Percentiles rank a stretch among this genome's conserved stretches.
Evolutionary conservation across 306 rosid genomes (phyloP).

Genomic region (Lablab purpureus): DNA sequence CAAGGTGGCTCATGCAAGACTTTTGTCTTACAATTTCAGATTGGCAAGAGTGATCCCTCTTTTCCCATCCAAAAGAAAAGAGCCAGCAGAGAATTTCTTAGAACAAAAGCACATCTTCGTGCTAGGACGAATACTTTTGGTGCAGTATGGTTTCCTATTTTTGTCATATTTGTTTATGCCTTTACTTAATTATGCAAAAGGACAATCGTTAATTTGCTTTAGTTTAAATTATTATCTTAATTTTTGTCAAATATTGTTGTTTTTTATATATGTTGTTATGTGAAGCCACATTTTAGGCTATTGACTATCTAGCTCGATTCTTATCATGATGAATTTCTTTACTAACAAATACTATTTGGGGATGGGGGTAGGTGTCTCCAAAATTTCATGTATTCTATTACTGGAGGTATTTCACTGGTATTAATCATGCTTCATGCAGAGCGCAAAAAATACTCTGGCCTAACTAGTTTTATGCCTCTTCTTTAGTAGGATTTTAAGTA

Average conservation of each 20-base stretch:
- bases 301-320: conserved; percentile 10
- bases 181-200: conserved; percentile 32
- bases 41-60: conserved; percentile 92
- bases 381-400: conserved; percentile 32
- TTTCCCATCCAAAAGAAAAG: conserved; percentile 96
- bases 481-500: conserved; percentile 21
- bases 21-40: conserved; percentile 54
- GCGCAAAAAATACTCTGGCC: conserved; percentile 7
- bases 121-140: conserved; percentile 96
- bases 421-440: conserved; percentile 30
- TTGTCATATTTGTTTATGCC: conserved; percentile 34
- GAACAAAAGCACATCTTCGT: conserved; percentile 97
- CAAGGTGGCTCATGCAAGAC: conserved; percentile 27
- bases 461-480: conserved; percentile 11
- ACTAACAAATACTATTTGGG: not conserved
- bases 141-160: conserved; percentile 71
- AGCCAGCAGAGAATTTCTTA: conserved; percentile 87
- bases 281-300: conserved; percentile 31
- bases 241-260: conserved; percentile 9
- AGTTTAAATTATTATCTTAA: not conserved
- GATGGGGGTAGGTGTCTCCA: not conserved
- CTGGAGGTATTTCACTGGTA: conserved; percentile 9
- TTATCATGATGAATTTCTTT: conserved; percentile 8
- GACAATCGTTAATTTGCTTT: conserved; percentile 17
- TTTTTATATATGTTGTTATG: conserved; percentile 33